Percentiles rank a stretch among this genome's conserved stretches.
These are phyloP conservation scores for Solanum hybrid DNA, from an alignment of 305 asterid genomes.

Conservation along the genomic window DNA sequence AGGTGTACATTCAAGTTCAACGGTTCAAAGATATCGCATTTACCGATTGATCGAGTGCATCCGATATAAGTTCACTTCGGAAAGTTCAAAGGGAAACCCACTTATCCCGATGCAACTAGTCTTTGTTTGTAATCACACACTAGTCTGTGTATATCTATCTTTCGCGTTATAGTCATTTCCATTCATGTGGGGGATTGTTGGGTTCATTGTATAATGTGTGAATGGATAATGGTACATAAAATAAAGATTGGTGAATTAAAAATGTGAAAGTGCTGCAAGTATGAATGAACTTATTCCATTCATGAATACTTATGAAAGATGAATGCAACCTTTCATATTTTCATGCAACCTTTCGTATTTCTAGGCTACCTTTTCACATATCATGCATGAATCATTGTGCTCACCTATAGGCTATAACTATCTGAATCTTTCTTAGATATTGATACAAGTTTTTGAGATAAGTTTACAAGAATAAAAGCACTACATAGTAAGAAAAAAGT, in stretches of 20 bases:
- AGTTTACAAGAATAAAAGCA: neutral
- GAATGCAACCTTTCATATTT: neutral
- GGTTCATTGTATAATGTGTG: neutral
- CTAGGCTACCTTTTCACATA: neutral
- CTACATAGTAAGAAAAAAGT: too few relatives aligned
- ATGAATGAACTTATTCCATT: neutral
- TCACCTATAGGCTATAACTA: neutral
- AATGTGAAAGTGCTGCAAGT: neutral
- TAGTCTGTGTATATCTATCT: neutral
- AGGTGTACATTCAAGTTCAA: neutral
- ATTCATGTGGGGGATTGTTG: neutral
- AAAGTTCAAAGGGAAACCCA: neutral
- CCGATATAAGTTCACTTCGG: neutral
- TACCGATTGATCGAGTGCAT: neutral
- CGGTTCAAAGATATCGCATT: neutral
- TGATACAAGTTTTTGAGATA: neutral
- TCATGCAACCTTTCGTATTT: neutral
- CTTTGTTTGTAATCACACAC: neutral
- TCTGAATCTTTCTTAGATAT: neutral
- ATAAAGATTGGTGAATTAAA: neutral
- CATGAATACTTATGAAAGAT: neutral
- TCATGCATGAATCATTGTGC: neutral
- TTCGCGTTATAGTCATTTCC: neutral
- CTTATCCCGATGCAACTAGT: neutral
- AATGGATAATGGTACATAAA: too few relatives aligned